A percentile compares a stretch with the other conserved stretches of the same genome.
These are phyloP conservation scores for Malus hybrid DNA, from an alignment of 331 rosid genomes.

Conservation along the genomic window DNA sequence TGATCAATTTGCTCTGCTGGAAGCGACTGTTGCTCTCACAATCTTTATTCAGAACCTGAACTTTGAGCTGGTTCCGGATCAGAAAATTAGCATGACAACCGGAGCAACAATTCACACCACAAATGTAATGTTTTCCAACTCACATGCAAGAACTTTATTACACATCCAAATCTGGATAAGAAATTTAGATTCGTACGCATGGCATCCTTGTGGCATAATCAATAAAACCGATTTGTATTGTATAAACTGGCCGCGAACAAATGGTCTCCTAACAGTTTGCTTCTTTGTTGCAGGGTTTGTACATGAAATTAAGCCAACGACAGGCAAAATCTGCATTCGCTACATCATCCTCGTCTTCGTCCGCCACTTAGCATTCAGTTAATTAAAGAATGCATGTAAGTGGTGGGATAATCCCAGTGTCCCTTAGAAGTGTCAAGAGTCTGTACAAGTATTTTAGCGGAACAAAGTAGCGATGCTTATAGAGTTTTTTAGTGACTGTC, in stretches of 20 bases:
- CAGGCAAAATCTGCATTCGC: conserved; percentile 25
- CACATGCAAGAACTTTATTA: background rate
- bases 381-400: background rate
- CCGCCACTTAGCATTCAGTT: background rate
- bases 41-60: conserved; percentile 71
- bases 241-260: background rate
- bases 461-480: no score
- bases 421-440: background rate
- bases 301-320: conserved; percentile 78
- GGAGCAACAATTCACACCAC: conserved; percentile 90
- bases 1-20: conserved; percentile 86
- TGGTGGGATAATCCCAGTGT: background rate
- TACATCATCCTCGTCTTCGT: conserved; percentile 16
- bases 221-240: background rate
- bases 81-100: conserved; percentile 88
- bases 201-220: background rate
- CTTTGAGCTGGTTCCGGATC: conserved; percentile 82
- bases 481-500: no score
- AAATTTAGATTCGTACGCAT: background rate
- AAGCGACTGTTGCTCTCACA: conserved; percentile 73
- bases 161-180: background rate
- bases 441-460: no score
- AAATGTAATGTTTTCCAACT: conserved; percentile 39
- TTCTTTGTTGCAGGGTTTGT: conserved; percentile 75
- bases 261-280: conserved; percentile 16